Percentiles rank a stretch among this genome's conserved stretches.
phyloP scores from a whole-genome alignment of 2,329 filamentous ascomycete species.

The Conoideocrella luteorostrata region DNA sequence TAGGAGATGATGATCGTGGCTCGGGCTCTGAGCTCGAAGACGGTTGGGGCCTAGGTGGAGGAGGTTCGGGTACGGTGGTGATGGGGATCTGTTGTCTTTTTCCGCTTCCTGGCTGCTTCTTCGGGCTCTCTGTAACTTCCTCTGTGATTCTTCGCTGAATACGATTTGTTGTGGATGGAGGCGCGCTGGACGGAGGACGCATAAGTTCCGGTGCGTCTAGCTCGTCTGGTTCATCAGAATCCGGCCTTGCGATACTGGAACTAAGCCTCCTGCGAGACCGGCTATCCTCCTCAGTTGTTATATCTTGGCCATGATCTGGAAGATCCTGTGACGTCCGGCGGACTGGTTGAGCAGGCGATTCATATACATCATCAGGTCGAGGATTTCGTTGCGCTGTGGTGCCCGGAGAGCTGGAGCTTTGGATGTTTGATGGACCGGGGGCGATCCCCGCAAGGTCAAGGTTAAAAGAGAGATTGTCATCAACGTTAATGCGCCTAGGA shows the following conservation, averaged over 20 bases:
- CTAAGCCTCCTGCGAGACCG: too few species aligned
- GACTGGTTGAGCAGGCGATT: not conserved
- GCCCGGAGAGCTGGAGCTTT: conserved; percentile 10
- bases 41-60: not conserved
- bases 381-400: not conserved
- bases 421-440: conserved; percentile 8
- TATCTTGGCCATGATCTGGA: too few species aligned
- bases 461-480: conserved; percentile 55
- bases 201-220: conserved; percentile 5
- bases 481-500: conserved; percentile 47
- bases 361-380: not conserved
- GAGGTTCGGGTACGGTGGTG: conserved; percentile 12
- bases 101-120: conserved; percentile 49
- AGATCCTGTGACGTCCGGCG: too few species aligned
- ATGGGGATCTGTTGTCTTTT: conserved; percentile 35
- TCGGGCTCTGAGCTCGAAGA: conserved; percentile 4
- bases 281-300: too few species aligned
- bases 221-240: not conserved
- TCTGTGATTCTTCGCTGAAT: conserved; percentile 13
- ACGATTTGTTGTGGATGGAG: conserved; percentile 4
- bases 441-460: conserved; percentile 41
- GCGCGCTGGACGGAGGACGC: conserved; percentile 11
- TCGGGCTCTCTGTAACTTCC: conserved; percentile 40
- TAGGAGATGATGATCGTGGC: conserved; percentile 32
- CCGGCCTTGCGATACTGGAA: conserved; percentile 4